A percentile compares a stretch with the other conserved stretches of the same genome.
These are phyloP conservation scores for Eremochloa ophiuroides DNA, from an alignment of 176 grass and related monocot species.

Conservation along the genomic window DNA sequence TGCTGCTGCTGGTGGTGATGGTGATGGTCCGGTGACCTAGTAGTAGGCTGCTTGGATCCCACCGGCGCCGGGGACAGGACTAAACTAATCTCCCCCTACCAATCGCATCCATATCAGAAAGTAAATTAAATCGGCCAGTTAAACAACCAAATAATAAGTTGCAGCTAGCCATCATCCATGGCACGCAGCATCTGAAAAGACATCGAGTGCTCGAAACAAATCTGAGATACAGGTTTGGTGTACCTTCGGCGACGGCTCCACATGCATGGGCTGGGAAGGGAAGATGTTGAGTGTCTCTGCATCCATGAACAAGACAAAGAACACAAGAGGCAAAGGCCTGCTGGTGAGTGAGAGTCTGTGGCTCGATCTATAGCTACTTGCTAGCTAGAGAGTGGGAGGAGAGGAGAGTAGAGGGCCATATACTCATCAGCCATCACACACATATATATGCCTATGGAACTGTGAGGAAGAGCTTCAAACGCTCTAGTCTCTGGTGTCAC, in stretches of 20 bases:
- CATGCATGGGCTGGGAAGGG: slow-evolving; percentile 97
- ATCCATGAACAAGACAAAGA: slow-evolving; percentile 56
- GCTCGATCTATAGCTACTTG: not conserved
- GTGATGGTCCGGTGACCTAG: slow-evolving; percentile 34
- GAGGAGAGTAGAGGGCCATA: not conserved
- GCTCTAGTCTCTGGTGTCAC: not conserved
- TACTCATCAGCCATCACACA: not conserved
- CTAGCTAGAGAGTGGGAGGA: not conserved
- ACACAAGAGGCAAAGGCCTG: slow-evolving; percentile 9
- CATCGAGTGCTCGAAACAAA: slow-evolving; percentile 4
- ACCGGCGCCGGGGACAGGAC: slow-evolving; percentile 60
- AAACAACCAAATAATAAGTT: not conserved
- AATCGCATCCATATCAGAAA: slow-evolving; percentile 18
- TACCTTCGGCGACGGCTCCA: slow-evolving; percentile 67
- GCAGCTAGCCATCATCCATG: not conserved
- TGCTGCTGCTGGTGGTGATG: slow-evolving; percentile 32
- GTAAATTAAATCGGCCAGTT: not conserved
- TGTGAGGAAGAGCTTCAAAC: not conserved
- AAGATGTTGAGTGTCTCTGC: slow-evolving; percentile 99
- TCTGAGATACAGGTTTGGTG: not conserved
- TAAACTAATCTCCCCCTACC: slow-evolving; percentile 70
- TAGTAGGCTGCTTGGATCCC: slow-evolving; percentile 62
- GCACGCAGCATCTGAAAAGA: not conserved
- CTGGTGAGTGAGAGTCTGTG: not conserved
- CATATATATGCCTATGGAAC: not conserved